These are phyloP conservation scores for Balansia obtecta DNA, from an alignment of 2,329 filamentous ascomycete species.

Conservation along the genomic window DNA sequence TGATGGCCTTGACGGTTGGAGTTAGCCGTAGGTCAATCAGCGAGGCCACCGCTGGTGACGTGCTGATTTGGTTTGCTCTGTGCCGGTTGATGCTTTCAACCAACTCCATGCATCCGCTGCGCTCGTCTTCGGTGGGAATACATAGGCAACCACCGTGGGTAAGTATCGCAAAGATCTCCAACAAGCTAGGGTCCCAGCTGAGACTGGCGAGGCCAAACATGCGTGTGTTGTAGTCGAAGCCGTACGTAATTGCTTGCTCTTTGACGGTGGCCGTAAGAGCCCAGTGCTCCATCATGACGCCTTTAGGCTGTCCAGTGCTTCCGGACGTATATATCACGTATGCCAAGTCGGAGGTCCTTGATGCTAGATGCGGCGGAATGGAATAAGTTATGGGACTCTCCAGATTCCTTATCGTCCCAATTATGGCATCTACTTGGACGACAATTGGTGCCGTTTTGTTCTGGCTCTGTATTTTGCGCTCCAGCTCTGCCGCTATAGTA, in stretches of 20 bases:
- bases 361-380: not conserved
- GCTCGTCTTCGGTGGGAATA: not conserved
- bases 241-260: conserved; percentile 3
- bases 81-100: not conserved
- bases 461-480: not conserved
- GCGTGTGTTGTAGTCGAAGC: not conserved
- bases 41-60: not conserved
- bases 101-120: not conserved
- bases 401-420: not conserved
- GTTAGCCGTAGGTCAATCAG: not conserved
- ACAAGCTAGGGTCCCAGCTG: not conserved
- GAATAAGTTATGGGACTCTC: not conserved
- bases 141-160: not conserved
- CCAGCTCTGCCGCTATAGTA: not conserved
- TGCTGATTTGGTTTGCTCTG: not conserved
- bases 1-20: not conserved
- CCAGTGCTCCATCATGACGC: conserved; percentile 11
- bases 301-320: conserved; percentile 13
- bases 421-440: not conserved
- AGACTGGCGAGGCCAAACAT: not conserved
- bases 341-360: not conserved
- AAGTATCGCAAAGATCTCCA: not conserved
- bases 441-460: not conserved
- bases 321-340: conserved; percentile 15
- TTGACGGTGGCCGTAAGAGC: conserved; percentile 3